Percentiles rank a stretch among this genome's conserved stretches.
These are phyloP conservation scores for Astrothelium subdiscretum DNA, from an alignment of 495 filamentous ascomycete genomes.

Conservation along the genomic window DNA sequence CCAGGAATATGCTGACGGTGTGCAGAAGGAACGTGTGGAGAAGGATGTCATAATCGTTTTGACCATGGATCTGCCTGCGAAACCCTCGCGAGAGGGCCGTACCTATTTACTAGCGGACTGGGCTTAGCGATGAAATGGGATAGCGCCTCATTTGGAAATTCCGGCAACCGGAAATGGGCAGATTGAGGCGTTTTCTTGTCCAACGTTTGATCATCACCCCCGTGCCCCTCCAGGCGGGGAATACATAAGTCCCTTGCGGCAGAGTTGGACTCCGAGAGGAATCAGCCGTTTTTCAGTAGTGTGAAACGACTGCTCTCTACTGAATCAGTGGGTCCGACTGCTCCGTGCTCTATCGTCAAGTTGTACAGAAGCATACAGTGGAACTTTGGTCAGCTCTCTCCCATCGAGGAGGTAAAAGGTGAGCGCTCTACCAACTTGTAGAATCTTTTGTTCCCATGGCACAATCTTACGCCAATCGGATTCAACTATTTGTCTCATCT, in stretches of 20 bases:
- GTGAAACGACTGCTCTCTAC: not conserved
- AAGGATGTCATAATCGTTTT: not conserved
- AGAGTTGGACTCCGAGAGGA: too few species aligned
- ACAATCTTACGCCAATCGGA: not conserved
- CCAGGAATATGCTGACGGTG: not conserved
- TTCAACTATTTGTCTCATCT: not conserved
- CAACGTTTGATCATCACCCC: too few species aligned
- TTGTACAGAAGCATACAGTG: not conserved
- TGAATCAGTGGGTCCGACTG: too few species aligned
- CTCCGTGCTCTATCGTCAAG: not conserved
- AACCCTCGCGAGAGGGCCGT: not conserved
- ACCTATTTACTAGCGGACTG: not conserved
- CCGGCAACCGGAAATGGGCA: not conserved
- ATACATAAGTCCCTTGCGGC: too few species aligned
- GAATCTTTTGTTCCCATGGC: too few species aligned
- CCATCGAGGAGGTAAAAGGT: too few species aligned
- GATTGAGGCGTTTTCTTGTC: not conserved
- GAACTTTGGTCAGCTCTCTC: too few species aligned
- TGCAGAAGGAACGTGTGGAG: conserved; percentile 1
- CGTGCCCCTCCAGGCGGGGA: too few species aligned
- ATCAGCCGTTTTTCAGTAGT: not conserved
- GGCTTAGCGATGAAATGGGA: not conserved
- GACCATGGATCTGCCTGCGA: not conserved
- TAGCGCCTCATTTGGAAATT: not conserved
- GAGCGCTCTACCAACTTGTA: too few species aligned